Conservation (phyloP, 495 filamentous ascomycete species). For the Penicillium desertorum region DNA sequence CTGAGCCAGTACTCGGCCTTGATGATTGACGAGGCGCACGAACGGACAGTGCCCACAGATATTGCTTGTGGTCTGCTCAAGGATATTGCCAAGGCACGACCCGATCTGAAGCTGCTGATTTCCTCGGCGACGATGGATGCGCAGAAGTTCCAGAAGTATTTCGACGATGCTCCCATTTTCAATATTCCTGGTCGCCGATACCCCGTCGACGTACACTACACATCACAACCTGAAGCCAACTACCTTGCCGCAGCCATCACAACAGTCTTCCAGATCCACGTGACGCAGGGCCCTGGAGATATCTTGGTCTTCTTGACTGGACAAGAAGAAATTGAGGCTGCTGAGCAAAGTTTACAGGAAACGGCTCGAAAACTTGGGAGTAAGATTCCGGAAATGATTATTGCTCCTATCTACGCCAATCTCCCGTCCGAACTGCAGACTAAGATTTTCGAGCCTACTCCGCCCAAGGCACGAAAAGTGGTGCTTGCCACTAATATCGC, state of each 20-base stretch:
- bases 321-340: constrained; percentile 87
- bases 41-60: constrained; percentile 87
- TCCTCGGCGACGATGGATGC: constrained; percentile 96
- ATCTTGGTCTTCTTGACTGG: constrained; percentile 90
- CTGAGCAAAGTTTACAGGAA: constrained; percentile 76
- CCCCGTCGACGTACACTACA: constrained; percentile 92
- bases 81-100: constrained; percentile 81
- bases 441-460: constrained; percentile 90
- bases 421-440: constrained; percentile 80
- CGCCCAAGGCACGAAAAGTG: constrained; percentile 75
- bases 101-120: constrained; percentile 88
- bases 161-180: constrained; percentile 94
- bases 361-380: constrained; percentile 77
- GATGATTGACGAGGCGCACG: constrained; percentile 98
- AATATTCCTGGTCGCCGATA: constrained; percentile 91
- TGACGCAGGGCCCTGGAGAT: constrained; percentile 80
- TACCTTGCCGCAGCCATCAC: constrained; percentile 90
- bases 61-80: constrained; percentile 89
- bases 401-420: constrained; percentile 88
- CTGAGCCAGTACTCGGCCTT: constrained; percentile 80
- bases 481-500: constrained; percentile 90
- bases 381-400: constrained; percentile 80
- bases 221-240: constrained; percentile 88
- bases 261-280: constrained; percentile 95
- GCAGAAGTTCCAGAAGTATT: constrained; percentile 88